Evolutionary conservation across 2,329 filamentous ascomycete genomes (phyloP), one percentile per base, ranked within the genome.

Genomic region (Endocalyx cinctus): DNA sequence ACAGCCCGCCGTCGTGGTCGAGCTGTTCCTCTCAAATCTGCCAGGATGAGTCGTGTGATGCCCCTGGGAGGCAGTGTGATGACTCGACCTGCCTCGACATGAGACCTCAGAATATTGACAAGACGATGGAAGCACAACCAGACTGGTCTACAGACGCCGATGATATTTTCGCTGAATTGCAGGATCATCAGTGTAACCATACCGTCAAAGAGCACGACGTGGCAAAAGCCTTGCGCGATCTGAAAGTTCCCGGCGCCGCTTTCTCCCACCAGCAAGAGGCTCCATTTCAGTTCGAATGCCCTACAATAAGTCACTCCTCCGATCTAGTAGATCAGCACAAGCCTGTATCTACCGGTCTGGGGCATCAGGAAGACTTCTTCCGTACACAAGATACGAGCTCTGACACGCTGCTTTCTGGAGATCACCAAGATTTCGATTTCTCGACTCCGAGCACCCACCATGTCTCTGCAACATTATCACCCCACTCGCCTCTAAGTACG

Each of bases 131-230:
- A 26, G 19, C 44, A n/a, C 25, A 35, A 17, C 38, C 37, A 16
- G 31, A 29, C n/a, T 48, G 47, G 41, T 25, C 37, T 16, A 20
- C 29, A 14, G 15, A 36, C 10, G 20, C 20, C 20, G 8, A n/a
- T 8, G n/a, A 8, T n/a, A 8, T 23, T 8, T n/a, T n/a, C n/a
- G 8, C 20, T n/a, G 20, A 23, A 23, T 23, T 8, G 20, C 20
- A 23, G 20, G 31, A 28, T 15, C 50, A 42, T 18, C 42, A 42
- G 10, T 52, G 49, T 28, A 52, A 51, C 30, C 51, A 54, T 34
- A 54, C 51, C 7, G 41, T 51, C 25, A 47, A 52, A 6, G 55
- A 58, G 23, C 55, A 58, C 22, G 45, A 50, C 26, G 53, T 50
- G 26, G 54, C 54, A 8, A 39, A 43, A 14, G 52, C 52, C 3